These are phyloP conservation scores for Sporisorium scitamineum DNA, from an alignment of 1,284 basidiomycete genomes.

Conservation along the genomic window DNA sequence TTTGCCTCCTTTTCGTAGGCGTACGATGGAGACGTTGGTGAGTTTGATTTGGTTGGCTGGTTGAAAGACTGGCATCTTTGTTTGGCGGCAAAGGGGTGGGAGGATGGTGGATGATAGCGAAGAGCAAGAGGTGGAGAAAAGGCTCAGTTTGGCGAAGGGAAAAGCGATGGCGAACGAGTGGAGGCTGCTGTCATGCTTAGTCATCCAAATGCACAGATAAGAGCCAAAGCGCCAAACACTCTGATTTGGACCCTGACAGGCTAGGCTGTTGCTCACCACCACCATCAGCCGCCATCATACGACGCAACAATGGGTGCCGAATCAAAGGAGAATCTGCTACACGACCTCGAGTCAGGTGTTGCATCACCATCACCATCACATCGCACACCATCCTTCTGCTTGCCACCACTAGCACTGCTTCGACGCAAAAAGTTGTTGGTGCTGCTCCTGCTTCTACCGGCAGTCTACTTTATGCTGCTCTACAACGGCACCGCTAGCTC, in stretches of 20 bases:
- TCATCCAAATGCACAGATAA: neutral
- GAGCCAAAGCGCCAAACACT: neutral
- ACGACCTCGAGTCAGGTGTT: conserved; percentile 32
- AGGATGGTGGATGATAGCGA: neutral
- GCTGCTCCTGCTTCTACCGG: conserved; percentile 17
- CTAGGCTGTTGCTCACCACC: neutral
- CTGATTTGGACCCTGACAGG: neutral
- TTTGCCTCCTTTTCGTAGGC: conserved; percentile 95
- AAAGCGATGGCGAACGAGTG: conserved; percentile 2
- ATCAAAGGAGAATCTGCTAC: conserved; percentile 19
- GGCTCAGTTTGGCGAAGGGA: neutral
- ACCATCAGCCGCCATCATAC: neutral
- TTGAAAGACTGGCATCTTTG: conserved; percentile 29
- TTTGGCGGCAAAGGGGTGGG: too few relatives aligned
- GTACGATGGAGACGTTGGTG: conserved; percentile 95
- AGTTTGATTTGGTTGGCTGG: conserved; percentile 72
- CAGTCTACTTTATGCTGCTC: conserved; percentile 24
- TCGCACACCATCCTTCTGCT: conserved; percentile 15
- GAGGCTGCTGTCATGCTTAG: conserved; percentile 17
- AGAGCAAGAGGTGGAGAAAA: neutral
- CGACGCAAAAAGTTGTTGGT: conserved; percentile 37
- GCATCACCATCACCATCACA: conserved; percentile 4
- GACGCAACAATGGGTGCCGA: conserved; percentile 19
- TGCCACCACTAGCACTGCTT: conserved; percentile 36
- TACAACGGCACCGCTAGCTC: conserved; percentile 24